Evolutionary conservation across 176 grass and related monocot genomes (phyloP), one percentile per base, ranked within the genome.

Genomic region (Hyparrhenia diplandra): DNA sequence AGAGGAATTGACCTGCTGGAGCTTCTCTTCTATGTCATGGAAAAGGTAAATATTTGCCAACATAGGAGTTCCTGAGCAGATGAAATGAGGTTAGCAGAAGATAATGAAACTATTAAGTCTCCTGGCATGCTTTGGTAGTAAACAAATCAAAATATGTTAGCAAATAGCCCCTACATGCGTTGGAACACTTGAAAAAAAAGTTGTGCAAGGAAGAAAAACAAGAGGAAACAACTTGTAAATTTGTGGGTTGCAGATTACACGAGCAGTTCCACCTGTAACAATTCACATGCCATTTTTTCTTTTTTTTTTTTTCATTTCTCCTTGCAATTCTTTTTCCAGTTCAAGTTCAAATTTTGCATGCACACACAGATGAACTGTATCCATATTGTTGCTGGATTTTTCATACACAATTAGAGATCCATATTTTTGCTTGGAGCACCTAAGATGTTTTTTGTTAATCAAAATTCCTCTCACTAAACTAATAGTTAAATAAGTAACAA

Each of bases 41-140:
- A 98, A 98, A 82, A 98, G 1, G 21, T 80, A 87, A 57, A 98
- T 84, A 73, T 98, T n/a, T 98, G 34, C 96, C 96, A 52, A 98
- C 88, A 77, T 91, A 95, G 29, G 96, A 98, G 27, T 87, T 91
- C 83, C 96, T 98, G 87, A 60, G 40, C 54, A 92, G 80, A 78
- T 16, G 73, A 72, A 74, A 51, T 60, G 79, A 87, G n/a, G 52
- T 87, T 74, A 84, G 25, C 32, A 84, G 13, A 34, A 54, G 13
- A 67, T 80, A 35, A 84, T 17, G 67, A 31, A 83, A 71, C 32
- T 24, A 67, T 35, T 36, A 64, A 69, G 32, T 63, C 52, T 70
- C 6, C 21, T 36, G 14, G 18, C 62, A 47, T 31, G 10, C 60
- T 34, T 80, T n/a, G 21, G 32, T 54, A 70, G 47, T 24, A 76